phyloP scores from a whole-genome alignment of 495 filamentous ascomycete species.

The Paragyromitra xinjiangensis region DNA sequence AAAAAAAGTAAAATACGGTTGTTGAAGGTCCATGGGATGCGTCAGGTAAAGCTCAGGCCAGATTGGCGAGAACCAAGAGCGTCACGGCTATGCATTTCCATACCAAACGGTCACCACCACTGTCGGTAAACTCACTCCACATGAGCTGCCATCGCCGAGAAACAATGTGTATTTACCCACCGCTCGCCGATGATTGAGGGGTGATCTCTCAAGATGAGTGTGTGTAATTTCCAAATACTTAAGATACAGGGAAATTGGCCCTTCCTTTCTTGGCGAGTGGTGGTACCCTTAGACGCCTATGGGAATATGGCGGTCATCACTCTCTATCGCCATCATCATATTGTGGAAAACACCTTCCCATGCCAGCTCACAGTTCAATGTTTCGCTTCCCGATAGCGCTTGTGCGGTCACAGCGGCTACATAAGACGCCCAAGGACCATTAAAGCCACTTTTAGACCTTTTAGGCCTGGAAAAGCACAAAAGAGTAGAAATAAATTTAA shows the following conservation, averaged over 20 bases:
- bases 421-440: conserved; percentile 22
- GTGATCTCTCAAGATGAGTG: conserved; percentile 30
- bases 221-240: conserved; percentile 36
- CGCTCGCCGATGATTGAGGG: conserved; percentile 34
- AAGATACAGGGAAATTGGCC: conserved; percentile 31
- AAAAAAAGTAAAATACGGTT: conserved; percentile 37
- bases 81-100: conserved; percentile 40
- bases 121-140: conserved; percentile 44
- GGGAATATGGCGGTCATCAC: conserved; percentile 24
- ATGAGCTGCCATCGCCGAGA: conserved; percentile 42
- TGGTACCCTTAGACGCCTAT: conserved; percentile 25
- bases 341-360: conserved; percentile 36
- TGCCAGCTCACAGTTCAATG: conserved; percentile 7
- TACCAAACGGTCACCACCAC: conserved; percentile 42
- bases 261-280: conserved; percentile 8
- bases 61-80: conserved; percentile 53
- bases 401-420: conserved; percentile 33
- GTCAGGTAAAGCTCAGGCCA: conserved; percentile 48
- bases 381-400: conserved; percentile 35
- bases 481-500: conserved; percentile 19
- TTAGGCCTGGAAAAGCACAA: neutral
- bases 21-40: conserved; percentile 42
- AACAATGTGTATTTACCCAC: conserved; percentile 47
- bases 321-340: conserved; percentile 30
- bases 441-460: conserved; percentile 24